Evolutionary conservation across 768 basidiomycete species (phyloP).

Genomic region (Hortiboletus campestris): DNA sequence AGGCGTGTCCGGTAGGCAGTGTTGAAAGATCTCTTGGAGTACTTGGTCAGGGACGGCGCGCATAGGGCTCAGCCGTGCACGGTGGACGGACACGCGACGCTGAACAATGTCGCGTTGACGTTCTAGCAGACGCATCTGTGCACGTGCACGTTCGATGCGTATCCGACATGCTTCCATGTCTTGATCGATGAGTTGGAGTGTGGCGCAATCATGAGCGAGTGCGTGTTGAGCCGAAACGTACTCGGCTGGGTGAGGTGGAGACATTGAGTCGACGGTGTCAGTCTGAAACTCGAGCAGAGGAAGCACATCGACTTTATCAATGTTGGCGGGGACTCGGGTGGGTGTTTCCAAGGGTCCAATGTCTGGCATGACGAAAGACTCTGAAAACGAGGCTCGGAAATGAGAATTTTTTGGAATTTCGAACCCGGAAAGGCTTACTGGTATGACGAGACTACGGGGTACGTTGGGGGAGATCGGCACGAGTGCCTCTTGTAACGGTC

Average conservation of each 20-base stretch:
- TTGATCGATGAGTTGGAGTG: constrained; percentile 14
- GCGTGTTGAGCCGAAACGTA: constrained; percentile 17
- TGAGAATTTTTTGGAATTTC: background rate
- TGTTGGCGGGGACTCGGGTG: background rate
- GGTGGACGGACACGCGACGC: constrained; percentile 19
- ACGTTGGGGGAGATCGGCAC: background rate
- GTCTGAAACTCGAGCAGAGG: constrained; percentile 1
- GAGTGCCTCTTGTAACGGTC: background rate
- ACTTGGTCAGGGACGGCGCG: constrained; percentile 32
- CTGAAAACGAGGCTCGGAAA: background rate
- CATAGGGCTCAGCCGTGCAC: constrained; percentile 29
- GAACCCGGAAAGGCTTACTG: constrained; percentile 5
- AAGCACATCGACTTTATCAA: background rate
- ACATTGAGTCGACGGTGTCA: constrained; percentile 23
- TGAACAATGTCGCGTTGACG: constrained; percentile 16
- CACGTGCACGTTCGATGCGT: constrained; percentile 11
- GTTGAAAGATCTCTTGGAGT: constrained; percentile 31
- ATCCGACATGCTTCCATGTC: constrained; percentile 19
- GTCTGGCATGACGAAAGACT: constrained; percentile 1
- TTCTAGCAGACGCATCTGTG: constrained; percentile 20
- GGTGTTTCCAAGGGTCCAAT: background rate
- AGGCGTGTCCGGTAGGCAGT: constrained; percentile 22
- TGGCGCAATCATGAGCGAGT: constrained; percentile 15
- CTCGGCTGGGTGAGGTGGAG: constrained; percentile 18
- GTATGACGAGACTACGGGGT: background rate